Evolutionary conservation across 2,329 filamentous ascomycete genomes (phyloP), one percentile per base, ranked within the genome.

Genomic region (Fusarium duplospermum): DNA sequence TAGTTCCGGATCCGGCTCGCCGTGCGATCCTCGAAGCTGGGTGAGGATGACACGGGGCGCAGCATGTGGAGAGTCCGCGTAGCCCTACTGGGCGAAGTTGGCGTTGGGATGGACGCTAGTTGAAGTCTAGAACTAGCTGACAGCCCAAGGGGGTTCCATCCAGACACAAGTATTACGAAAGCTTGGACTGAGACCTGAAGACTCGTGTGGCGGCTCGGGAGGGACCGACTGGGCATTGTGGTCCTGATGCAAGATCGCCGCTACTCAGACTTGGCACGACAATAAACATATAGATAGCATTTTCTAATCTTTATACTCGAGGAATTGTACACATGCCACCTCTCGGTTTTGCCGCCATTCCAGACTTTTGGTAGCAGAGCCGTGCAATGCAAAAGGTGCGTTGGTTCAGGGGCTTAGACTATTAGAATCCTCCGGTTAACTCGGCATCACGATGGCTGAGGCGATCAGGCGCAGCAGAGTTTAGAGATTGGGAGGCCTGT

Each of bases 61-160:
- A 73, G 71, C 59, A 64, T 57, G 33, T 67, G 62, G 65, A 66
- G 72, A 70, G 69, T 56, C 47, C 42, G 56, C 35, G 33, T 56
- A 47, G 69, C 33, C 57, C 40, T 45, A 45, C 42, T 69, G 42
- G 62, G 62, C 59, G 52, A 63, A 57, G 56, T 57, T 72, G 31
- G 61, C 45, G 70, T 67, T 67, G 70, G 70, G 33, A 67, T 66
- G 45, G 50, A 29, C 66, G 61, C 64, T 67, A 58, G 52, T 18
- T 35, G 29, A 20, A 59, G 70, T 65, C 72, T 73, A 64, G 62
- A 75, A 64, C 69, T 60, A 72, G 66, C 63, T 70, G 59, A 67
- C 42, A 61, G 35, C 36, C 31, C 56, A 42, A 56, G 18, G 47
- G 10, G 29, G 22, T 52, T 50, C 24, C 47, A 14, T 57, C 38